Evolutionary conservation across 495 filamentous ascomycete species (phyloP).

Genomic region (Lasiosphaeria miniovina): DNA sequence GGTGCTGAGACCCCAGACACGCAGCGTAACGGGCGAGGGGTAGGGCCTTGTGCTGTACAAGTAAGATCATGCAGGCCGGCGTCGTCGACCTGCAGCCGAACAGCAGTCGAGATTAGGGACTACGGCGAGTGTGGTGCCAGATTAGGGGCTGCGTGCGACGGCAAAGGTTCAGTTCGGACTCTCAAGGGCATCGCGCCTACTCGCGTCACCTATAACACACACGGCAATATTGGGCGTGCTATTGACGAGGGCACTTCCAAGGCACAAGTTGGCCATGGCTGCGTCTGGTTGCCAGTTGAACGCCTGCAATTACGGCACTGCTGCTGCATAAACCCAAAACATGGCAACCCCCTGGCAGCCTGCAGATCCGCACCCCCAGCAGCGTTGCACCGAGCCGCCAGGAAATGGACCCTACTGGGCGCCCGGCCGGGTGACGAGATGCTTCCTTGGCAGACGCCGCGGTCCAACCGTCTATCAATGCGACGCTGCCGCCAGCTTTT

Average conservation of each 20-base stretch:
- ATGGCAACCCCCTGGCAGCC: conserved; percentile 19
- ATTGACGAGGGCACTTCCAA: conserved; percentile 30
- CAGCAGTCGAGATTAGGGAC: too few relatives aligned
- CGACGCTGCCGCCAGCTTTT: conserved; percentile 13
- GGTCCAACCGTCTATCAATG: conserved; percentile 13
- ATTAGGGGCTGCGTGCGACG: too few relatives aligned
- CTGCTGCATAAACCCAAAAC: conserved; percentile 15
- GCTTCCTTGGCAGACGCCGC: conserved; percentile 3
- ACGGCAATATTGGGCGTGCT: conserved; percentile 12
- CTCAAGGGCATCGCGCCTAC: not conserved
- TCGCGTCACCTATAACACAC: not conserved
- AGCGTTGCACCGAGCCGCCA: conserved; percentile 17
- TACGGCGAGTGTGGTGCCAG: too few relatives aligned
- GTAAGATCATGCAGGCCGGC: not conserved
- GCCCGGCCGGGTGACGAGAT: conserved; percentile 8
- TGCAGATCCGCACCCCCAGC: conserved; percentile 4
- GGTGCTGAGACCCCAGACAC: not conserved
- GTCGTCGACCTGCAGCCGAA: too few relatives aligned
- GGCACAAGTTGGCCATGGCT: conserved; percentile 14
- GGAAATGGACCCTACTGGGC: conserved; percentile 18
- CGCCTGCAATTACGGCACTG: conserved; percentile 17
- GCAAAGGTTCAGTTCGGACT: not conserved
- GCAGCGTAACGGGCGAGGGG: not conserved
- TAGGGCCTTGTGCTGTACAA: not conserved
- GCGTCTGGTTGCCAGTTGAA: conserved; percentile 12